A percentile compares a stretch with the other conserved stretches of the same genome.
Evolutionary conservation across 1,284 basidiomycete species (phyloP).

Genomic region (Cutaneotrichosporon sp.): DNA sequence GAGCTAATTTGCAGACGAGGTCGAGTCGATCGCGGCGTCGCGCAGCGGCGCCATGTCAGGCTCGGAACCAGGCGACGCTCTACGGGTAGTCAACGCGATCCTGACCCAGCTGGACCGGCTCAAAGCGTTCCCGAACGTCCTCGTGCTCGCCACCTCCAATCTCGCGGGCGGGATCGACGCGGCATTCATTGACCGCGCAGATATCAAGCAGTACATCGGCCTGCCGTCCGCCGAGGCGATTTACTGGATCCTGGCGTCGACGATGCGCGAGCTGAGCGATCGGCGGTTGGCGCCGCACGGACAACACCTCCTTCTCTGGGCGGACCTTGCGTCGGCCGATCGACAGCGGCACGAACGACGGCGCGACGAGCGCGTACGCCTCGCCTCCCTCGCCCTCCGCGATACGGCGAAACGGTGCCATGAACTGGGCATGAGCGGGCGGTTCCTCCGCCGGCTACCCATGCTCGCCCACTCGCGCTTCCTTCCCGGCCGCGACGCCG

Average conservation of each 20-base stretch:
- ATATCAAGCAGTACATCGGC: slow-evolving; percentile 92
- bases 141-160: slow-evolving; percentile 96
- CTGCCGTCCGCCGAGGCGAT: slow-evolving; percentile 83
- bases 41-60: slow-evolving; percentile 89
- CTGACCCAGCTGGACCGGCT: slow-evolving; percentile 96
- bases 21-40: slow-evolving; percentile 90
- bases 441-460: slow-evolving; percentile 69
- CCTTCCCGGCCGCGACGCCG: slow-evolving; percentile 30
- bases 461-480: slow-evolving; percentile 83
- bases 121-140: slow-evolving; percentile 83
- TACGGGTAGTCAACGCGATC: slow-evolving; percentile 92
- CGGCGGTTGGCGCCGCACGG: slow-evolving; percentile 58
- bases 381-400: slow-evolving; percentile 7
- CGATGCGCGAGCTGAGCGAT: slow-evolving; percentile 63
- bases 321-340: not conserved
- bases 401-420: slow-evolving; percentile 4
- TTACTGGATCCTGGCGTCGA: slow-evolving; percentile 86
- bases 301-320: slow-evolving; percentile 51
- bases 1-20: slow-evolving; percentile 64
- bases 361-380: slow-evolving; percentile 6
- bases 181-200: slow-evolving; percentile 94
- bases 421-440: slow-evolving; percentile 2
- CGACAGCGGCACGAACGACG: not conserved
- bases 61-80: slow-evolving; percentile 90
- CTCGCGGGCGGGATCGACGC: slow-evolving; percentile 88